Percentiles rank a stretch among this genome's conserved stretches.
Conservation (phyloP, 2,329 filamentous ascomycete genomes). For the Akanthomyces dipterigenus region DNA sequence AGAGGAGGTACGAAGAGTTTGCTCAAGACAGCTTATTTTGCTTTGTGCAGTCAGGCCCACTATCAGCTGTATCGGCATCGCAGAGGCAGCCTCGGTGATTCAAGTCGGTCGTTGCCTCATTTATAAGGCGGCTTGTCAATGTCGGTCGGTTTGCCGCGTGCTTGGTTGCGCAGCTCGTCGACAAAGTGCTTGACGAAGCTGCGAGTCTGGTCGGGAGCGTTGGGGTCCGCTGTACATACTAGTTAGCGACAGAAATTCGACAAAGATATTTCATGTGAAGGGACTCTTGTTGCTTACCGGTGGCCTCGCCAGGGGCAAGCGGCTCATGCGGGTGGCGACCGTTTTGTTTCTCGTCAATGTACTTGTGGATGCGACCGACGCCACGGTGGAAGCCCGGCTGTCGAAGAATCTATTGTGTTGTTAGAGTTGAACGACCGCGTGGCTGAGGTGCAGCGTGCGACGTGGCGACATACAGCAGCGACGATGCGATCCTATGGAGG, state of each 20-base stretch:
- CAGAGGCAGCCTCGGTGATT: background rate
- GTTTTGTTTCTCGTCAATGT: constrained; percentile 40
- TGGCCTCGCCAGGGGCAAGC: constrained; percentile 45
- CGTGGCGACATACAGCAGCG: constrained; percentile 21
- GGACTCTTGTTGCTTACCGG: constrained; percentile 27
- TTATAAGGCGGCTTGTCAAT: constrained; percentile 22
- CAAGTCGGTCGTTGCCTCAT: constrained; percentile 13
- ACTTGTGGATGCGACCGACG: constrained; percentile 45
- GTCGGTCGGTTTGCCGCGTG: constrained; percentile 37
- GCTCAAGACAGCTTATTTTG: too few species aligned
- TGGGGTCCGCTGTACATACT: constrained; percentile 25
- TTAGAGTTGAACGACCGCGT: constrained; percentile 4
- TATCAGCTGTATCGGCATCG: background rate
- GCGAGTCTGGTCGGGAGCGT: constrained; percentile 17
- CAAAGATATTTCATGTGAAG: too few species aligned
- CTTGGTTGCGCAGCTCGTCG: constrained; percentile 45
- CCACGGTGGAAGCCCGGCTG: constrained; percentile 45
- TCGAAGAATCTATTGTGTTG: constrained; percentile 36
- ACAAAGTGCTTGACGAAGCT: constrained; percentile 42
- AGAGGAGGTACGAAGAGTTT: too few species aligned
- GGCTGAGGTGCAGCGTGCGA: background rate
- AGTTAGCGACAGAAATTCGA: background rate
- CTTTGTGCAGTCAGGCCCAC: too few species aligned
- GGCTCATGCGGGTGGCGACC: constrained; percentile 46
- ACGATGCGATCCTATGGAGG: constrained; percentile 26